A percentile compares a stretch with the other conserved stretches of the same genome.
phyloP scores from a whole-genome alignment of 2,329 filamentous ascomycete species.

The Blastomyces silverae region DNA sequence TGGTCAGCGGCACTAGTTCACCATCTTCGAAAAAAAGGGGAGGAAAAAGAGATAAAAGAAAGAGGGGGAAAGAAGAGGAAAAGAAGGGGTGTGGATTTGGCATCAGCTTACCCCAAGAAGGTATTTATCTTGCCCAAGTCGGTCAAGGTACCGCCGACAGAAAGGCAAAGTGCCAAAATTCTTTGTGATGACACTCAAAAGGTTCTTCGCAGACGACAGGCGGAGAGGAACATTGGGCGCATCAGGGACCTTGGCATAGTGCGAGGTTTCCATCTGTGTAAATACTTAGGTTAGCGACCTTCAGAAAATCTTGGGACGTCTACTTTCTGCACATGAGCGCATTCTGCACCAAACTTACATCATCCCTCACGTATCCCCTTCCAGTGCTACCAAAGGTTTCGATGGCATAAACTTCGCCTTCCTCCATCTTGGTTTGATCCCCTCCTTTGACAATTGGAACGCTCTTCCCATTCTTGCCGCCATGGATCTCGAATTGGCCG shows the following conservation, averaged over 20 bases:
- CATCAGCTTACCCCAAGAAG: constrained; percentile 65
- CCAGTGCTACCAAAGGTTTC: constrained; percentile 95
- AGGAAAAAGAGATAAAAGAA: background rate
- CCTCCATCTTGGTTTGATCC: constrained; percentile 94
- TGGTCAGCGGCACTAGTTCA: constrained; percentile 22
- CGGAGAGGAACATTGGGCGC: constrained; percentile 69
- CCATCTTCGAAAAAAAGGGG: background rate
- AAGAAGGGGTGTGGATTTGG: background rate
- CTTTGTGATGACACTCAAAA: constrained; percentile 87
- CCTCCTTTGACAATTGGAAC: constrained; percentile 87
- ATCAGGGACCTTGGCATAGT: constrained; percentile 72
- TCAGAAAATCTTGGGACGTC: background rate
- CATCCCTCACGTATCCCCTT: constrained; percentile 77
- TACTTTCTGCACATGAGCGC: background rate
- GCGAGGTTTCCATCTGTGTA: constrained; percentile 65
- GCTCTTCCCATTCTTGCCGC: constrained; percentile 78
- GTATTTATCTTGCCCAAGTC: constrained; percentile 92
- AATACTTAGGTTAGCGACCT: constrained; percentile 18
- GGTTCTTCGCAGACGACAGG: constrained; percentile 72
- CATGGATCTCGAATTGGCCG: constrained; percentile 81
- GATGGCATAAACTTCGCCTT: constrained; percentile 90
- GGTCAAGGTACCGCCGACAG: constrained; percentile 83
- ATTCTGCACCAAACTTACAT: constrained; percentile 49
- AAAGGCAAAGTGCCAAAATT: constrained; percentile 92
- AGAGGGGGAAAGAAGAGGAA: background rate